phyloP scores from a whole-genome alignment of 2,329 filamentous ascomycete species.

The Xylogone sp. region DNA sequence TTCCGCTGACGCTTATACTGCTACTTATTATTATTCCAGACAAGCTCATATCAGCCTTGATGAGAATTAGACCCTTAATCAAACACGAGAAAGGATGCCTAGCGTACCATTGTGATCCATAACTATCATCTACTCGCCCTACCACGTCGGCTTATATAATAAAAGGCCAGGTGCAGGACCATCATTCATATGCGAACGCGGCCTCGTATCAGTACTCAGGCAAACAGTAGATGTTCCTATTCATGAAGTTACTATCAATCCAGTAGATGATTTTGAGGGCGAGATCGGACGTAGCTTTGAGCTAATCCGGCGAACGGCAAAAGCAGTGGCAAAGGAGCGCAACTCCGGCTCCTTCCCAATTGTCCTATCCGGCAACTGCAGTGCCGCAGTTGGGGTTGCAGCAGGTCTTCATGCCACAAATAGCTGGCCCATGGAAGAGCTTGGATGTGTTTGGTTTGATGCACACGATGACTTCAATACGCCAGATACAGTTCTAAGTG shows the following conservation, averaged over 20 bases:
- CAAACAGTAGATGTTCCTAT: conserved; percentile 20
- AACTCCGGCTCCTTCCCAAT: conserved; percentile 31
- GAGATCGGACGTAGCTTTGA: conserved; percentile 37
- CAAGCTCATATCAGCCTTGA: too few species aligned
- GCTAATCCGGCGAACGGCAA: conserved; percentile 33
- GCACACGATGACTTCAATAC: conserved; percentile 39
- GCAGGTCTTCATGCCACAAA: conserved; percentile 26
- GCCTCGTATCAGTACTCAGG: conserved; percentile 26
- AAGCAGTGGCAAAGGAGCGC: conserved; percentile 25
- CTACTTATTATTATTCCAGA: too few species aligned
- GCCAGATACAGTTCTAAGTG: conserved; percentile 30
- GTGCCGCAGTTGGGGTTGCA: conserved; percentile 30
- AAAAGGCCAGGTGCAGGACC: conserved; percentile 35
- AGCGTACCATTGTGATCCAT: conserved; percentile 16
- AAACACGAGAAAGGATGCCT: too few species aligned
- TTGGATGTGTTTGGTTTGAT: conserved; percentile 38
- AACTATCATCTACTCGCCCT: conserved; percentile 34
- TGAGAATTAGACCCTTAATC: too few species aligned
- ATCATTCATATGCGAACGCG: conserved; percentile 25
- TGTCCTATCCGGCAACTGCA: conserved; percentile 36
- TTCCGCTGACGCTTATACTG: too few species aligned
- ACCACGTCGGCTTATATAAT: conserved; percentile 34
- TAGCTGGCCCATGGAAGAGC: conserved; percentile 10
- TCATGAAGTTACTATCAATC: conserved; percentile 21
- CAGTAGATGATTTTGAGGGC: conserved; percentile 33